Base-by-base conservation (phyloP, 2,329 filamentous ascomycete species). In the Rhytidhysteron rufulum region DNA sequence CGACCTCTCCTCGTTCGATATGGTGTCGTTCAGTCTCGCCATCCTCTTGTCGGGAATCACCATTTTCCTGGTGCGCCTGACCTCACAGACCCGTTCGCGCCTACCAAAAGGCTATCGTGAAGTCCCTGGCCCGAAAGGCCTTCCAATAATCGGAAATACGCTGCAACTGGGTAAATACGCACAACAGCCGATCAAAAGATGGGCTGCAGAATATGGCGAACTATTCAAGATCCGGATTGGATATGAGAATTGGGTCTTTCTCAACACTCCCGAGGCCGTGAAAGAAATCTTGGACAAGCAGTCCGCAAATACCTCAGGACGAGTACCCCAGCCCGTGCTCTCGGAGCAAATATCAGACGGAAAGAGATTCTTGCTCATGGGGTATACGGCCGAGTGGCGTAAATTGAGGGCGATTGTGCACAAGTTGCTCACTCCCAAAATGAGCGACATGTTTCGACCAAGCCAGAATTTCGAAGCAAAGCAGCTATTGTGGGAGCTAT, bases 381-480 rank as follows among this genome's bases (percentile, higher is more conserved):
- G 51, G 3, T 68, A 70, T 39, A 57, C 57, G 3, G 47, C 51
- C 1, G 30, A 56, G 16, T 70, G 67, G 67, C 52, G 67, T 2
- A 55, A 47, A 2, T 43, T 60, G 5, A 53, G 67, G 20, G 44
- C 53, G 4, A 55, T 66, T 13, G 49, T 60, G 13, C 66, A 58
- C 41, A 48, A 56, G 42, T 42, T 70, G 2, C 39, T 60, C 9
- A 60, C 65, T n/a, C 47, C 48, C 5, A 56, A 51, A 25, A 57
- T 57, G 41, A 57, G 62, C 5, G 42, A 48, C 2, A 54, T 50
- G 2, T 71, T 69, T 42, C 49, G 57, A 13, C 68, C 69, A 1
- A 58, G 48, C 13, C 69, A 71, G 43, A 60, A 67, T 35, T 67
- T 65, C 37, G 68, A 72, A 48, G 49, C 57, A 0, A 70, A 69